Base-by-base conservation (phyloP, 345 rosid species). In the Atalantia buxifolia region DNA sequence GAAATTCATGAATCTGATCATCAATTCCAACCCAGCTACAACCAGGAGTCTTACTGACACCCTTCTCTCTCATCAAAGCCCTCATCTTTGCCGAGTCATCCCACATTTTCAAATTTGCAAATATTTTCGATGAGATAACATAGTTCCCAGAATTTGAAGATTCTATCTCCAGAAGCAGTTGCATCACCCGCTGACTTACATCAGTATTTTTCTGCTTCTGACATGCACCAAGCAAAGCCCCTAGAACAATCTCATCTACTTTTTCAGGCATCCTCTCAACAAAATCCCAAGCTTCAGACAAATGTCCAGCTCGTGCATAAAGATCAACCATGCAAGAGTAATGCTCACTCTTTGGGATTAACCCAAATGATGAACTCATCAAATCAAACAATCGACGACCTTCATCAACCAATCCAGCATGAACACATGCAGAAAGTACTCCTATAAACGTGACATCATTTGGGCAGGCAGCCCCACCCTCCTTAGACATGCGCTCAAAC, bases 301-400 rank as follows among this genome's bases (percentile, higher is more conserved):
- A 74, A 80, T 71, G 68, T 38, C 98, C 98, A 33, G 92, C 92
- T 62, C 98, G 97, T 28, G 95, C 91, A 76, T 89, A 76, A 67
- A 95, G 97, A 82, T 95, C 98, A 70, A 93, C 90, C 85, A 93
- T 89, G 88, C 93, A 93, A 82, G 98, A 88, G 86, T 86, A 90
- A 84, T 95, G 98, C 90, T 93, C 97, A 53, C 92, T 85, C 80
- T 86, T 92, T 7, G 98, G 98, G 24, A 83, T 88, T 83, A 95
- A 82, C 66, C 98, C 98, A 81, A 85, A 95, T 36, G 81, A 71
- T 1, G 77, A 78, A 63, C 76, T 87, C 98, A 93, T 95, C 83
- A 88, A 66, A 77, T 86, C 71, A 88, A 90, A 95, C 60, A 89
- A 76, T 28, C 69, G 75, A 75, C 84, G 87, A 48, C 98, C 97